A percentile compares a stretch with the other conserved stretches of the same genome.
Evolutionary conservation across 2,329 filamentous ascomycete species (phyloP).

Genomic region (Paracorniculantispora psalliotae): DNA sequence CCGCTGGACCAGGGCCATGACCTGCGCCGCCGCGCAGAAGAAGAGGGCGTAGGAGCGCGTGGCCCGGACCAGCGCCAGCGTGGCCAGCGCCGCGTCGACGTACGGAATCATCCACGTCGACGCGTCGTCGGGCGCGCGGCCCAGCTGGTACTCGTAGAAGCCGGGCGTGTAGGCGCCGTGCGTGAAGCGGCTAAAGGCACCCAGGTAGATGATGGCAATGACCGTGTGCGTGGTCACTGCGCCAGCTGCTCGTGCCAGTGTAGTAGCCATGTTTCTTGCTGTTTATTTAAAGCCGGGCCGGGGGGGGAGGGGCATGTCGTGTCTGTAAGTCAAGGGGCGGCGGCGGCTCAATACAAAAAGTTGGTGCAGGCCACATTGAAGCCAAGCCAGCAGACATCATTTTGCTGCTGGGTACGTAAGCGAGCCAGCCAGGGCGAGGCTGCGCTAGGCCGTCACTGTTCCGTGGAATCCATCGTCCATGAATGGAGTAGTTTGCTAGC

Average conservation of each 20-base stretch:
- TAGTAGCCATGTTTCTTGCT: background rate
- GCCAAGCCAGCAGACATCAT: background rate
- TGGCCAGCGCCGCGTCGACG: conserved; percentile 16
- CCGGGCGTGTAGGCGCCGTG: conserved; percentile 20
- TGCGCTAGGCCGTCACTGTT: background rate
- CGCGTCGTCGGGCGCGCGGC: conserved; percentile 19
- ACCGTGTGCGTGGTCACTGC: background rate
- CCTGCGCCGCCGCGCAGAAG: background rate
- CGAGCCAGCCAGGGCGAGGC: background rate
- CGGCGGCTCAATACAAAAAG: background rate
- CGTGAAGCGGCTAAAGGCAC: conserved; percentile 20
- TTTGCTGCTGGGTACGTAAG: background rate
- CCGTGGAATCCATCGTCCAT: background rate
- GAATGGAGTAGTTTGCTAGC: too few species aligned
- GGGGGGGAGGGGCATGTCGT: too few species aligned
- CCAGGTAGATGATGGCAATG: conserved; percentile 15
- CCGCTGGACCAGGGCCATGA: background rate
- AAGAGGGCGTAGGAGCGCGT: background rate
- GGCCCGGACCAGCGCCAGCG: conserved; percentile 9
- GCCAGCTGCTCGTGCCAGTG: background rate
- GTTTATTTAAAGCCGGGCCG: background rate
- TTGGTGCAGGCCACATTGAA: background rate
- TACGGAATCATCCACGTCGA: conserved; percentile 18
- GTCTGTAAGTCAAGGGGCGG: background rate
- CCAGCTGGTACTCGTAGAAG: conserved; percentile 21